Base-by-base conservation (phyloP, 2,329 filamentous ascomycete species). In the Scortechinia acanthostroma region DNA sequence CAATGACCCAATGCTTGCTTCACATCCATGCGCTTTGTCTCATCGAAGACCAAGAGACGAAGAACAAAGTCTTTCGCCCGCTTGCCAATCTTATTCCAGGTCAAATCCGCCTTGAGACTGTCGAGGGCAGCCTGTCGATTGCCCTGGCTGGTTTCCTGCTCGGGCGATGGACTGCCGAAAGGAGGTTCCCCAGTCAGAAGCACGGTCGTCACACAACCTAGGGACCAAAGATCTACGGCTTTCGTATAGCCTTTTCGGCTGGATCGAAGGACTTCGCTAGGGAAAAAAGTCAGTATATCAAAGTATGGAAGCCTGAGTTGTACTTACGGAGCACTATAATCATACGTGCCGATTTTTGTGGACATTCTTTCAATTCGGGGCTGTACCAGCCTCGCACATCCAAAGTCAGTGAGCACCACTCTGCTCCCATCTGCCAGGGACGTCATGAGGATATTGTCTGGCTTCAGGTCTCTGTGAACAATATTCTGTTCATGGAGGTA, bases 381-480 rank as follows among this genome's bases (percentile, higher is more conserved):
- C 16, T 52, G 51, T 42, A 64, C 47, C 43, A 58, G 46, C 30
- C 69, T 68, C 2, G 77, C 71, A 50, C 72, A 71, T 5, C 78
- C 78, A 53, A 83, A 83, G 54, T 83, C 79, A 1, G 76, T 77
- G 35, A 83, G 62, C 1, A 83, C 65, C 4, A 82, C 63, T 19
- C 79, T 68, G 19, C 68, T 66, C 2, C 70, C 70, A 37, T 63
- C 60, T 14, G 64, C 61, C 44, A 72, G 63, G 1, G 73, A 76
- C 1, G 73, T 74, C 66, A 83, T 69, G 22, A 83, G 64, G 5
- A 83, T 71, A 51, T 83, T 83, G 44, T 83, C 78, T 0, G 77
- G 77, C 52, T 83, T 83, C 43, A 83, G 64, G 52, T 83, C 79
- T 22, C 79, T 66, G 55, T 83, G 79, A 3, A 76, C 76, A 37